A percentile compares a stretch with the other conserved stretches of the same genome.
phyloP scores from a whole-genome alignment of 495 filamentous ascomycete species.

The Hyaloscypha finlandica region DNA sequence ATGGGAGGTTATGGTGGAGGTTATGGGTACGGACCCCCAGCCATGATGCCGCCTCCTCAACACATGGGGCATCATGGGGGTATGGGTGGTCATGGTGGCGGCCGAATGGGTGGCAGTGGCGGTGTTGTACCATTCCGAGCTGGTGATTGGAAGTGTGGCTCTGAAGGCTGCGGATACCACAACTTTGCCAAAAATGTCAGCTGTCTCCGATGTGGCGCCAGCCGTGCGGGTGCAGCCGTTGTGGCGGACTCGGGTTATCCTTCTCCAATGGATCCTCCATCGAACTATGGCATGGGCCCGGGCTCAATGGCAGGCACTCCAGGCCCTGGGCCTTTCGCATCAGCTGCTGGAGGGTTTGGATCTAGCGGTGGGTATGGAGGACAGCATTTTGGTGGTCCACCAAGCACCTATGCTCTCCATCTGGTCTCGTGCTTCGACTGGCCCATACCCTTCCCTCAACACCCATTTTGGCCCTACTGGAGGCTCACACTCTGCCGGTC shows the following conservation, averaged over 20 bases:
- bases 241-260: constrained; percentile 93
- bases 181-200: constrained; percentile 99
- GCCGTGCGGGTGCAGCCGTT: constrained; percentile 87
- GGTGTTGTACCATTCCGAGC: constrained; percentile 96
- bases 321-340: constrained; percentile 78
- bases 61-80: constrained; percentile 80
- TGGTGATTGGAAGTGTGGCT: constrained; percentile 98
- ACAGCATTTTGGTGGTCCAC: constrained; percentile 86
- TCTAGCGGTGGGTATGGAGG: constrained; percentile 73
- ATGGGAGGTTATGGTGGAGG: constrained; percentile 67
- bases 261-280: constrained; percentile 84
- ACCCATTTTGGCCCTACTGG: constrained; percentile 65
- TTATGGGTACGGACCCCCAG: constrained; percentile 69
- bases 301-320: constrained; percentile 84
- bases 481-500: constrained; percentile 77
- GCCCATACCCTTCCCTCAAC: constrained; percentile 82
- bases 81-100: constrained; percentile 69
- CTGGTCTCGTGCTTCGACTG: constrained; percentile 77
- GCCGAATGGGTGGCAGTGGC: constrained; percentile 70
- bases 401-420: constrained; percentile 90
- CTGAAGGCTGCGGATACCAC: constrained; percentile 97
- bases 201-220: constrained; percentile 93
- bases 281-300: constrained; percentile 73
- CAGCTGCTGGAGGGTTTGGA: constrained; percentile 65
- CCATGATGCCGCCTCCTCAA: constrained; percentile 60